A percentile compares a stretch with the other conserved stretches of the same genome.
Conservation (phyloP, 331 rosid genomes). For the Cydonia oblonga region DNA sequence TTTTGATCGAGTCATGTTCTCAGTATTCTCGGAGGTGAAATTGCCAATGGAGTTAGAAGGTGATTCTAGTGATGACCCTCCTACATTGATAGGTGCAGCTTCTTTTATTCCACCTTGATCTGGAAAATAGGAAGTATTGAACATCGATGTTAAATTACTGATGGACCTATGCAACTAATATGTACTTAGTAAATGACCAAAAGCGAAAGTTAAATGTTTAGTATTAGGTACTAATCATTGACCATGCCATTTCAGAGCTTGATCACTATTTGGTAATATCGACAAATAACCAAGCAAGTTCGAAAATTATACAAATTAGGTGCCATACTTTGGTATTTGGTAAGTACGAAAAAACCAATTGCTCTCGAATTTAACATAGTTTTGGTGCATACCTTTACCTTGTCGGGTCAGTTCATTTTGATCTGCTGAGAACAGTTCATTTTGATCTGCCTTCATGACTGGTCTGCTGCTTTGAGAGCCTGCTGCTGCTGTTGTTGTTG, state of each 20-base stretch:
- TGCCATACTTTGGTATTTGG: not conserved
- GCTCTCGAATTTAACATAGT: no score
- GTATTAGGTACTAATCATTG: no score
- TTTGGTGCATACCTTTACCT: conserved; percentile 1
- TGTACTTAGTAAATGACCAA: no score
- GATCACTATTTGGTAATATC: not conserved
- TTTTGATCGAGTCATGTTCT: not conserved
- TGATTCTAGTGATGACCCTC: conserved; percentile 19
- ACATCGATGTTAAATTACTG: not conserved
- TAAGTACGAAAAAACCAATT: no score
- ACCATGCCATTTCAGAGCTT: not conserved
- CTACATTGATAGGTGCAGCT: not conserved
- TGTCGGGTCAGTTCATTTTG: not conserved
- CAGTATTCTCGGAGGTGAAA: not conserved
- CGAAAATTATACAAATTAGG: not conserved
- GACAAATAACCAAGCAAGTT: not conserved
- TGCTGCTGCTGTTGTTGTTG: not conserved
- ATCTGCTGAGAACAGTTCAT: not conserved
- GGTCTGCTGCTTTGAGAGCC: not conserved
- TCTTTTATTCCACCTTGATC: not conserved
- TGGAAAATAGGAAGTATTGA: not conserved
- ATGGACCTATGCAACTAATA: no score
- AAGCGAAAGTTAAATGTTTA: no score
- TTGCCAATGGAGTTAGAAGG: not conserved
- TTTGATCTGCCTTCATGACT: not conserved